Base-by-base conservation (phyloP, 495 filamentous ascomycete species). In the Neurospora discreta region DNA sequence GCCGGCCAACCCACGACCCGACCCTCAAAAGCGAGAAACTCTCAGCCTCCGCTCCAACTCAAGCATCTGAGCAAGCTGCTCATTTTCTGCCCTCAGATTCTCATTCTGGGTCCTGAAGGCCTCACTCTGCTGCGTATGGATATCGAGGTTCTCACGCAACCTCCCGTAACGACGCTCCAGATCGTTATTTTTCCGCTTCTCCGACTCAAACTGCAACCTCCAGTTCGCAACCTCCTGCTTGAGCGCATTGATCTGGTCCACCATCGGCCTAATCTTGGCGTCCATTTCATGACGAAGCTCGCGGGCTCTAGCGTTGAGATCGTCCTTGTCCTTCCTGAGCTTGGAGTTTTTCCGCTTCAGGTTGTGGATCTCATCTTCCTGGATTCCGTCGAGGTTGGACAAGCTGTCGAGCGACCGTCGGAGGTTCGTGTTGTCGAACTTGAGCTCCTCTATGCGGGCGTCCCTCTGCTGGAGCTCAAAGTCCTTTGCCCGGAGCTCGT, bases 351-450 rank as follows among this genome's bases (percentile, higher is more conserved):
- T 74, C 46, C 73, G 75, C 11, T 71, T 72, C 39, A 74, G 42
- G 7, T 74, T 68, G 2, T 71, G 72, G 43, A 75, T 68, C 44
- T 75, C 76, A 23, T 38, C 68, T 23, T 74, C 73, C 30, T 71
- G 70, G 18, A 71, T 71, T 39, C 71, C 70, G 6, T 78, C 76
- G 46, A 71, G 67, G 68, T 77, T 75, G 13, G 75, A 71, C 44
- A 43, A 69, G 68, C 69, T 74, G 42, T 76, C 75, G 15, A 73
- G 68, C 5, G 75, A 73, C 9, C 71, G 77, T n/a, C 75, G 74
- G 11, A 79, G 77, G 41, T 76, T 74, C 36, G 69, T 74, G 75
- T 78, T 79, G 40, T 80, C 69, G 18, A 69, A 71, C 38, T 71
- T 23, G 3, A 77, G 74, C 70, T 74, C 70, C 23, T 77, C n/a